Base-by-base conservation (phyloP, 2,329 filamentous ascomycete species). In the Zalaria sp. region DNA sequence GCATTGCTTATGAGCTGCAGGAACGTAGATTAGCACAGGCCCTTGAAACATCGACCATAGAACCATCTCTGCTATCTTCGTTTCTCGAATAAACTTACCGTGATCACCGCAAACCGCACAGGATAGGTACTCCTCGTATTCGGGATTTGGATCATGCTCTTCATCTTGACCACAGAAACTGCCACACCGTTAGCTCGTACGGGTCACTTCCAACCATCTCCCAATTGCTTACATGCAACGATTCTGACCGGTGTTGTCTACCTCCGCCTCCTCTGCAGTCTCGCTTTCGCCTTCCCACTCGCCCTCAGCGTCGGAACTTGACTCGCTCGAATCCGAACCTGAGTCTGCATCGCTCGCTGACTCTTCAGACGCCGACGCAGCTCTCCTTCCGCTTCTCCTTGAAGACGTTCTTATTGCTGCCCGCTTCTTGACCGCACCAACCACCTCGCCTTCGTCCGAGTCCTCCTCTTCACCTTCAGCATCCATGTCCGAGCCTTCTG, bases 1-100 rank as follows among this genome's bases (percentile, higher is more conserved):
- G 64, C 89, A 95, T 72, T 91, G 82, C 60, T 82, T 79, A 68
- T 96, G 89, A 55, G 87, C 89, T 94, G 67, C 57, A 67, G 57
- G 57, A 54, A 62, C 60, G 62, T 55, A 58, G 60, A 62, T 67
- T 62, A 66, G 67, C 55, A 53, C 57, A 56, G 57, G 55, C 54
- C 57, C 57, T 54, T 51, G 49, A 51, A 49, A 50, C 35, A 39
- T 47, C 18, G 18, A 18, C 18, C 18, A 18, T 18, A 18, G 18
- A 18, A 18, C 18, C 48, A 48, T 35, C 48, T 50, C 42, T 47
- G 50, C 46, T 44, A 51, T 48, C 39, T 48, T 32, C 37, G 34
- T 38, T 46, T 25, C 37, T 29, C 10, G 32, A 35, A 27, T 40
- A 37, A 43, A 75, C 83, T 63, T 69, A 93, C 87, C 79, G 62